phyloP scores from a whole-genome alignment of 2,329 filamentous ascomycete species.

The Colletotrichum phormii region DNA sequence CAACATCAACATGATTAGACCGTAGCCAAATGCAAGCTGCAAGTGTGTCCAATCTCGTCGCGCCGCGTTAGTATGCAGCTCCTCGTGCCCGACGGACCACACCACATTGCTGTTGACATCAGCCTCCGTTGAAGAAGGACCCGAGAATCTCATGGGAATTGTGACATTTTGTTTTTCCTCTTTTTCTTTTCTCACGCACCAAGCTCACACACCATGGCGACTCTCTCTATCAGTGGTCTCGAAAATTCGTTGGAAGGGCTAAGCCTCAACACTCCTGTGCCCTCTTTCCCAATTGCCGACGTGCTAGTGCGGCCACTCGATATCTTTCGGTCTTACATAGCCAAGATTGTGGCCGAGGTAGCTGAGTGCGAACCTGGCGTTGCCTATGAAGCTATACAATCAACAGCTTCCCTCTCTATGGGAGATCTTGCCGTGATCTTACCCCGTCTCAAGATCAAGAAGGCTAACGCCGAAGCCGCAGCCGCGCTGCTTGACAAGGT shows the following conservation, averaged over 20 bases:
- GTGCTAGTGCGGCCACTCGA: slow-evolving; percentile 43
- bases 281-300: slow-evolving; percentile 38
- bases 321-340: slow-evolving; percentile 45
- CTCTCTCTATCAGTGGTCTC: slow-evolving; percentile 70
- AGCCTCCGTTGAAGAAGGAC: slow-evolving; percentile 14
- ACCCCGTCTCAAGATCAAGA: slow-evolving; percentile 44
- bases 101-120: not conserved
- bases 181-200: not conserved
- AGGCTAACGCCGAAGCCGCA: slow-evolving; percentile 31
- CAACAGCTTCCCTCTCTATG: slow-evolving; percentile 41
- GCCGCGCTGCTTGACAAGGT: slow-evolving; percentile 13
- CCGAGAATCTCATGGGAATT: not conserved
- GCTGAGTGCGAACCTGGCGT: slow-evolving; percentile 38
- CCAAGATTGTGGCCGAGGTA: slow-evolving; percentile 38
- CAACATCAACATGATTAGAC: not conserved
- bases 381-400: slow-evolving; percentile 47
- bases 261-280: slow-evolving; percentile 54
- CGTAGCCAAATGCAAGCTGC: not conserved
- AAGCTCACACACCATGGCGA: slow-evolving; percentile 51
- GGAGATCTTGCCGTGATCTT: slow-evolving; percentile 47
- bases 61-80: not conserved
- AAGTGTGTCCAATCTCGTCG: not conserved
- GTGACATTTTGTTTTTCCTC: not conserved
- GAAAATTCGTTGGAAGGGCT: slow-evolving; percentile 69
- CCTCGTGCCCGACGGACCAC: not conserved